These are phyloP conservation scores for Fraxinus excelsior DNA, from an alignment of 257 asterid species.

Conservation along the genomic window DNA sequence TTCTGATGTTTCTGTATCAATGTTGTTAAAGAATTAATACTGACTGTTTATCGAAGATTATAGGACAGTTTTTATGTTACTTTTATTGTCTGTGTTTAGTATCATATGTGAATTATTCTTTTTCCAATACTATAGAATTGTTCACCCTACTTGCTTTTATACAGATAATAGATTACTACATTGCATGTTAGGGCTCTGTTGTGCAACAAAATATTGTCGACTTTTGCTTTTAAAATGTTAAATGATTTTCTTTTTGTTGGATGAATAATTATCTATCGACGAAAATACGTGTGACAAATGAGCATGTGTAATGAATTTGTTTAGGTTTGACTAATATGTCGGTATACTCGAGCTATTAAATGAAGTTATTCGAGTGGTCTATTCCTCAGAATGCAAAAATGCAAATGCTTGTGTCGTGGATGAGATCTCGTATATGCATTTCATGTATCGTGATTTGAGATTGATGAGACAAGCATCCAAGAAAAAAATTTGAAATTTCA, in stretches of 20 bases:
- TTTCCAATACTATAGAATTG: not conserved
- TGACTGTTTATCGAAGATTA: conserved; percentile 23
- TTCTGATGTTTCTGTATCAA: conserved; percentile 13
- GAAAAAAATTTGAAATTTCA: not conserved
- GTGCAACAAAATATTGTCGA: conserved; percentile 16
- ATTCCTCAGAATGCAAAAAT: no score
- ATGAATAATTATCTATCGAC: not conserved
- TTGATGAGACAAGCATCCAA: conserved; percentile 35
- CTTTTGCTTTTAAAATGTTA: not conserved
- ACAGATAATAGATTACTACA: not conserved
- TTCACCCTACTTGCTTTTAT: not conserved
- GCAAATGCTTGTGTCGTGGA: no score
- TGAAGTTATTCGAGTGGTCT: no score
- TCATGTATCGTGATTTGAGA: not conserved
- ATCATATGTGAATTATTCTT: not conserved
- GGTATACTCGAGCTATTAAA: no score
- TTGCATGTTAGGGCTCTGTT: not conserved
- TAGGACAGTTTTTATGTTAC: conserved; percentile 19
- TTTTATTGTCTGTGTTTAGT: conserved; percentile 6
- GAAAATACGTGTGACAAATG: no score
- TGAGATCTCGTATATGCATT: no score
- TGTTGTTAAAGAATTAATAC: conserved; percentile 17
- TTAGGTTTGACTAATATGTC: no score
- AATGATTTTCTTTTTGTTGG: not conserved
- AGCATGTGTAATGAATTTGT: not conserved